These are phyloP conservation scores for Penicillium pulvis DNA, from an alignment of 495 filamentous ascomycete species.

Conservation along the genomic window DNA sequence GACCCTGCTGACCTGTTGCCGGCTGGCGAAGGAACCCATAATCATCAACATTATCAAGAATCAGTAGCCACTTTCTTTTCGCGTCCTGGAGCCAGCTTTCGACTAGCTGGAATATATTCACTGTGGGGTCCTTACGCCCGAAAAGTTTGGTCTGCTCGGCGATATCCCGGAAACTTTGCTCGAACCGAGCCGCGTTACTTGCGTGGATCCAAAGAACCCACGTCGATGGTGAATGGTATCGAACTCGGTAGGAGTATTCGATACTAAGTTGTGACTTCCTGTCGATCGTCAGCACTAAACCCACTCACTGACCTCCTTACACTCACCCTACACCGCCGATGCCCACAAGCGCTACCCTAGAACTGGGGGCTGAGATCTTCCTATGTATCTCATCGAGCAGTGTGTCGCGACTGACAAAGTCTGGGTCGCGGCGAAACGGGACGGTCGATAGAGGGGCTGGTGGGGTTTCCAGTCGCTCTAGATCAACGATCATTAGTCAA, in stretches of 20 bases:
- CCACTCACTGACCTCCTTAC: background rate
- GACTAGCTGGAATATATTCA: background rate
- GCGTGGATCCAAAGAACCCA: slow-evolving; percentile 1
- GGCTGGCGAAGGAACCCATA: background rate
- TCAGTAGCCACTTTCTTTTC: background rate
- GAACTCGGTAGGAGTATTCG: background rate
- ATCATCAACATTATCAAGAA: slow-evolving; percentile 6
- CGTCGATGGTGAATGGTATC: background rate
- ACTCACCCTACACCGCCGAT: background rate
- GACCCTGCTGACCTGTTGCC: background rate
- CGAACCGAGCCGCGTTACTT: background rate
- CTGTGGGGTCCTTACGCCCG: background rate
- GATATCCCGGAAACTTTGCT: background rate
- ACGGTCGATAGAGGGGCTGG: background rate
- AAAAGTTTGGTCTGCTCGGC: background rate
- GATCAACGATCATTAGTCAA: background rate
- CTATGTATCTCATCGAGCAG: background rate
- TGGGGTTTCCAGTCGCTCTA: background rate
- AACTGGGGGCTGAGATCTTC: background rate
- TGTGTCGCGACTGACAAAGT: background rate
- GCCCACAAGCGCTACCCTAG: background rate
- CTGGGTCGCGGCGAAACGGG: background rate
- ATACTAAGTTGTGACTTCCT: slow-evolving; percentile 8
- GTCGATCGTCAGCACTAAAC: background rate
- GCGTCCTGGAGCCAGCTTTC: background rate